Percentiles rank a stretch among this genome's conserved stretches.
These are phyloP conservation scores for Coniophora puteana DNA, from an alignment of 1,284 basidiomycete species.

Conservation along the genomic window DNA sequence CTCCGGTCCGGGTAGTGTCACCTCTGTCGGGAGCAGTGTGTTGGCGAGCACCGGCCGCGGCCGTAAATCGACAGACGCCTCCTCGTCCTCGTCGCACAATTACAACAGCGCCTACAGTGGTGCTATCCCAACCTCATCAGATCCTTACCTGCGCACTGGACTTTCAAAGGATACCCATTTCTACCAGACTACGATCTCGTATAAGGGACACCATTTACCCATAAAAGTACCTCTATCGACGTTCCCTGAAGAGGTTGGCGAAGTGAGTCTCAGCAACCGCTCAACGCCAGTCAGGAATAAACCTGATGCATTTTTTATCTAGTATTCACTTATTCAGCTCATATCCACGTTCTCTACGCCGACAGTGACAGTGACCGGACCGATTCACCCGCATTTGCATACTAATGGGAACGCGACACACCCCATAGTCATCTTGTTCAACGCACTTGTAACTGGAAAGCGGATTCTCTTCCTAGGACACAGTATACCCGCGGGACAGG, in stretches of 20 bases:
- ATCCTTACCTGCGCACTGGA: conserved; percentile 42
- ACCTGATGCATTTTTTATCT: conserved; percentile 14
- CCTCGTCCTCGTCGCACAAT: conserved; percentile 56
- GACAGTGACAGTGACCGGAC: conserved; percentile 62
- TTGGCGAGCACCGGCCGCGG: conserved; percentile 46
- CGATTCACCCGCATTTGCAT: conserved; percentile 88
- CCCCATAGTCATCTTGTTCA: conserved; percentile 92
- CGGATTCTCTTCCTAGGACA: conserved; percentile 93
- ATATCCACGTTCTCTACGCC: conserved; percentile 84
- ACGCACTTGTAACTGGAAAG: conserved; percentile 91
- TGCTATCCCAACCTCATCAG: conserved; percentile 37
- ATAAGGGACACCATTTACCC: conserved; percentile 75
- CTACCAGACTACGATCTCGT: conserved; percentile 81
- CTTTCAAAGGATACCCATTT: conserved; percentile 89
- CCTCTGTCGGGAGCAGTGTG: conserved; percentile 31
- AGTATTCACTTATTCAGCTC: conserved; percentile 93
- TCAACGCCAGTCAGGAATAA: not conserved
- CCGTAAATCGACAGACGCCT: conserved; percentile 67
- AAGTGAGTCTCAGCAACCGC: conserved; percentile 65
- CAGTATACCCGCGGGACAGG: conserved; percentile 80
- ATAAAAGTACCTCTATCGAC: conserved; percentile 84
- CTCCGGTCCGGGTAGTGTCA: conserved; percentile 34
- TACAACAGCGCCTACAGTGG: conserved; percentile 18
- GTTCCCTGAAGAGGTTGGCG: conserved; percentile 93
- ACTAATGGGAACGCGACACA: conserved; percentile 89